These are phyloP conservation scores for Rhynchospora tenuis DNA, from an alignment of 176 grass and related monocot genomes.

Conservation along the genomic window DNA sequence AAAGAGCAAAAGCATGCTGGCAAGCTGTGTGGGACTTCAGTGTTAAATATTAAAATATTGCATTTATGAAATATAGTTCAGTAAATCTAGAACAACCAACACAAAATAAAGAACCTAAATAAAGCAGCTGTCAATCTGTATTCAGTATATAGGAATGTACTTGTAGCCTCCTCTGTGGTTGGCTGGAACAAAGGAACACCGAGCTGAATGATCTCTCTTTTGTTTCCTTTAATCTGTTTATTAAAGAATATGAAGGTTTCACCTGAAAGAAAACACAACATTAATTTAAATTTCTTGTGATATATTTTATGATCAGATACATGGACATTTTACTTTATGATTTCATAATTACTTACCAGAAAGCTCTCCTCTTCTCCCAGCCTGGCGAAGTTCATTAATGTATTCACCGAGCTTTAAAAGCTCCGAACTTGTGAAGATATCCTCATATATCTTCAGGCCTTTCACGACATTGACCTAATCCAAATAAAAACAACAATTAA, in stretches of 20 bases:
- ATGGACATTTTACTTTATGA: background rate
- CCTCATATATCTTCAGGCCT: conserved; percentile 93
- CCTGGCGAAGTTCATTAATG: conserved; percentile 82
- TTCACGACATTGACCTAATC: conserved; percentile 97
- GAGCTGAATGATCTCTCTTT: conserved; percentile 95
- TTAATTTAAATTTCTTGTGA: background rate
- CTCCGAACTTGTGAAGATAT: conserved; percentile 81
- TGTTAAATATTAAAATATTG: background rate
- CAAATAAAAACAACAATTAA: conserved; percentile 33
- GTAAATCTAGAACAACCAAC: conserved; percentile 22
- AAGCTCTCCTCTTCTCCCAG: conserved; percentile 83
- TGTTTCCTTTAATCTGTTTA: conserved; percentile 96
- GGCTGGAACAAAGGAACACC: conserved; percentile 89
- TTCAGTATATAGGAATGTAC: conserved; percentile 45
- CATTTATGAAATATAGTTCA: conserved; percentile 16
- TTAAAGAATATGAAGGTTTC: conserved; percentile 99
- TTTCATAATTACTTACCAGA: conserved; percentile 63
- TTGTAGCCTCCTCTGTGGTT: conserved; percentile 78
- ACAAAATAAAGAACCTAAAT: conserved; percentile 21
- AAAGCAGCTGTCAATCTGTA: conserved; percentile 22
- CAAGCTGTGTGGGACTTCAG: background rate
- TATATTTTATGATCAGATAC: background rate
- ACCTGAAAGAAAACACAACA: conserved; percentile 41
- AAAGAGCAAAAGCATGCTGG: background rate
- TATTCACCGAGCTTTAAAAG: conserved; percentile 66